Conservation (phyloP, 164 flowering plant species). For the Dillenia suffruticosa region DNA sequence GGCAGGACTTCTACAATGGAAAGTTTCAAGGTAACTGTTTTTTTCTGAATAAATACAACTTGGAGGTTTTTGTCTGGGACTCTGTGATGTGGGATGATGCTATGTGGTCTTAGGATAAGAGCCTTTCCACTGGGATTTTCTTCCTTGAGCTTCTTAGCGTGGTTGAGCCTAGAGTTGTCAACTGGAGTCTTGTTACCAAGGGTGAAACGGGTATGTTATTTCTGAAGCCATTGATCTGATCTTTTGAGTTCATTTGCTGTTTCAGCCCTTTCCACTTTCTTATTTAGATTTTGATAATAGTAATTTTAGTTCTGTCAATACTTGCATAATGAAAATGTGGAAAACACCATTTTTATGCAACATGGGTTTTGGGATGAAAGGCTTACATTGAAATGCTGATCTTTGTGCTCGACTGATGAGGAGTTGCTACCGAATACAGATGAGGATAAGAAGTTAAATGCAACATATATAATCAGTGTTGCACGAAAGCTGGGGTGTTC, state of each 20-base stretch:
- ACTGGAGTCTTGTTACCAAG: conserved; percentile 84
- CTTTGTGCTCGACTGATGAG: conserved; percentile 4
- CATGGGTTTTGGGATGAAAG: too few species aligned
- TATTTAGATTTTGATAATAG: too few species aligned
- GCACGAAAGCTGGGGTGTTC: conserved; percentile 96
- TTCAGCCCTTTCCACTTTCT: too few species aligned
- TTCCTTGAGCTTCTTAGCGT: conserved; percentile 92
- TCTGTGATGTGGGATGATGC: too few species aligned
- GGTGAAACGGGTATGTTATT: conserved; percentile 65
- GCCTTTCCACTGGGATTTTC: conserved; percentile 68
- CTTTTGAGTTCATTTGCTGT: too few species aligned
- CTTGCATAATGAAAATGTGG: too few species aligned
- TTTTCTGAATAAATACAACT: too few species aligned
- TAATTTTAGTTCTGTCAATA: too few species aligned
- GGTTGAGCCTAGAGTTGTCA: conserved; percentile 89
- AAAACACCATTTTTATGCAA: too few species aligned
- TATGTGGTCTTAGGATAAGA: conserved; percentile 55
- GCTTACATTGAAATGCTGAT: neutral
- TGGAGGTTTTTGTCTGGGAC: too few species aligned
- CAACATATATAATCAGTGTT: conserved; percentile 93
- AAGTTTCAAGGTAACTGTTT: conserved; percentile 65
- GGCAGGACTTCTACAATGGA: conserved; percentile 73
- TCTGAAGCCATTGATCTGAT: too few species aligned
- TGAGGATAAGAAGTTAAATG: conserved; percentile 86
- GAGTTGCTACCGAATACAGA: conserved; percentile 31